Evolutionary conservation across 116 monocot species (phyloP).

Genomic region (Cymodocea nodosa): DNA sequence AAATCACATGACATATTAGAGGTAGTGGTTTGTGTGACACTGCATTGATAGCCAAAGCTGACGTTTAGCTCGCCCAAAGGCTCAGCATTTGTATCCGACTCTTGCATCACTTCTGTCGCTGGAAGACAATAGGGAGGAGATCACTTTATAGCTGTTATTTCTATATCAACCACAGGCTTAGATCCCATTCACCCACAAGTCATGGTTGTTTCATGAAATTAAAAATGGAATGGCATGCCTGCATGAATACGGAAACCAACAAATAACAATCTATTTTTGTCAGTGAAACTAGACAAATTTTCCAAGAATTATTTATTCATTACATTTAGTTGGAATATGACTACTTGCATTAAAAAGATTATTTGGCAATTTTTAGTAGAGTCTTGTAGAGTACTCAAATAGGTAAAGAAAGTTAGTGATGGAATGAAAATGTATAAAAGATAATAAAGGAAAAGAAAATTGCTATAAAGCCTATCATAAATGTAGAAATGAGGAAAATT

Average conservation of each 20-base stretch:
- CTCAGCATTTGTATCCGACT: conserved; percentile 3
- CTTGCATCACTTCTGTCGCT: conserved; percentile 2
- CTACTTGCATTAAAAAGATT: too few species aligned
- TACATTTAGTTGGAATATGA: too few species aligned
- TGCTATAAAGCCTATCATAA: too few species aligned
- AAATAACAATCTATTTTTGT: not conserved
- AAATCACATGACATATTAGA: conserved; percentile 4
- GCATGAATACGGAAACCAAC: not conserved
- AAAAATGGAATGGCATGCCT: conserved; percentile 1
- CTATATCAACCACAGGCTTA: not conserved
- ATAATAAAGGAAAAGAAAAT: too few species aligned
- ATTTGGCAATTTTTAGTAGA: not conserved
- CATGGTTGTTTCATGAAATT: conserved; percentile 17
- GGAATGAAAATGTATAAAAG: too few species aligned
- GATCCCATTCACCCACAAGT: conserved; percentile 1
- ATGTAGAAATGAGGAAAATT: too few species aligned
- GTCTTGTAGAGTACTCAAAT: too few species aligned
- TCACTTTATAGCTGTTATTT: not conserved
- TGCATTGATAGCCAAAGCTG: conserved; percentile 22
- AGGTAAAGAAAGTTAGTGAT: too few species aligned
- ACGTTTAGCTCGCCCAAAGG: conserved; percentile 13
- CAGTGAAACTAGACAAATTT: not conserved
- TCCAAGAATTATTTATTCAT: too few species aligned
- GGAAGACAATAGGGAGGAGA: conserved; percentile 7
- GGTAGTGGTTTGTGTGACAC: not conserved